A percentile compares a stretch with the other conserved stretches of the same genome.
phyloP scores from a whole-genome alignment of 176 grass and related monocot genomes.

The Saccharum spontaneum region DNA sequence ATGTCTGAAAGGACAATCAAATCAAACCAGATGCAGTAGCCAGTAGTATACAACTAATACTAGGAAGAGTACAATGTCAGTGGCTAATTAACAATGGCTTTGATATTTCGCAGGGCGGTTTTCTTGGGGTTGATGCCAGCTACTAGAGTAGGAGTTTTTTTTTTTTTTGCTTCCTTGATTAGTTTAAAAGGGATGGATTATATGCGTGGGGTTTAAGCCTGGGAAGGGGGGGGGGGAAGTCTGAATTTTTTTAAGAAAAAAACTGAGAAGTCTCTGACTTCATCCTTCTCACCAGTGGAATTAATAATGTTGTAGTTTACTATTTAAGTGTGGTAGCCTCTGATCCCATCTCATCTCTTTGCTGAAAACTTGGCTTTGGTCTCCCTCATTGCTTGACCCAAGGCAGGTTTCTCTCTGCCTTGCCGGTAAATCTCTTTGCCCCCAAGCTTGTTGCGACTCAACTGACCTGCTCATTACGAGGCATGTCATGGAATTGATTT shows the following conservation, averaged over 20 bases:
- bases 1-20: conserved; percentile 9
- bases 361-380: conserved; percentile 57
- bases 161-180: conserved; percentile 16
- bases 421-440: conserved; percentile 20
- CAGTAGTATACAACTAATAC: not conserved
- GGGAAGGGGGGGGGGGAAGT: conserved; percentile 22
- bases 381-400: conserved; percentile 34
- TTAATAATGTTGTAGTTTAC: not conserved
- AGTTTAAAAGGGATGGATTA: not conserved
- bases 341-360: conserved; percentile 12
- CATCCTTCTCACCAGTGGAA: conserved; percentile 4
- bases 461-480: conserved; percentile 6
- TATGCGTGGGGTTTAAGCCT: not conserved
- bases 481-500: conserved; percentile 2
- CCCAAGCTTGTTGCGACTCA: conserved; percentile 6
- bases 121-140: conserved; percentile 45
- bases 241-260: not conserved
- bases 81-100: not conserved
- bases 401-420: conserved; percentile 35
- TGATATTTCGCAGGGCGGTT: conserved; percentile 22
- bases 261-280: not conserved
- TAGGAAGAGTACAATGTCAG: not conserved
- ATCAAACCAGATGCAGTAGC: not conserved
- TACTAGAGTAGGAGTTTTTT: not conserved
- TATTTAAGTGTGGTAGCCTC: not conserved